phyloP scores from a whole-genome alignment of 805 yeast genomes.

The Monosporozyma siamensis region DNA sequence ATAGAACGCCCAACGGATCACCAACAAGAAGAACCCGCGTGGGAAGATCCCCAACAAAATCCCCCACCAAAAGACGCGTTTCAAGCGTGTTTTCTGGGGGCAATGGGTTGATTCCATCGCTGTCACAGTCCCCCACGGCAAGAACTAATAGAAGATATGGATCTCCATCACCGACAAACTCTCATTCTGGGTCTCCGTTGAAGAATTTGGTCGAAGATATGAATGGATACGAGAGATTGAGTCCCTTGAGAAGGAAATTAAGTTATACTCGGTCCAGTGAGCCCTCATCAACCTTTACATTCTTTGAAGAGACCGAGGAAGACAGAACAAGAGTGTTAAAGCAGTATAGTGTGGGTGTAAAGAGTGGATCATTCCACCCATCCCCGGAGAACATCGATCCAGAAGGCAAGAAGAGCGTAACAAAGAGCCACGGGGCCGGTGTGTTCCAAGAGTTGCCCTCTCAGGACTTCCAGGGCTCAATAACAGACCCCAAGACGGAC shows the following conservation, averaged over 20 bases:
- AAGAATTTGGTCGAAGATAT: background rate
- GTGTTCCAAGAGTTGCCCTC: background rate
- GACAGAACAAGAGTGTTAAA: too few species aligned
- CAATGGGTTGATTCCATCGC: background rate
- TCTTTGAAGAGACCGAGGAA: too few species aligned
- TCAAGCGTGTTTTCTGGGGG: background rate
- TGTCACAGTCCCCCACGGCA: too few species aligned
- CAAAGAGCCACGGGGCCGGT: too few species aligned
- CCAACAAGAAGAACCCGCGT: too few species aligned
- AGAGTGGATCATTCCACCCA: too few species aligned
- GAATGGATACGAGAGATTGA: background rate
- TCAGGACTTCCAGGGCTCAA: background rate
- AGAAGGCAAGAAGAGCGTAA: too few species aligned
- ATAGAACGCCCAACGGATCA: background rate
- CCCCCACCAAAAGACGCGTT: background rate
- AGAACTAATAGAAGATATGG: too few species aligned
- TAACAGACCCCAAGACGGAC: background rate
- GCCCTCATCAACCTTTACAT: too few species aligned
- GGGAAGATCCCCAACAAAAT: background rate
- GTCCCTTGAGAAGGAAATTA: slow-evolving; percentile 1
- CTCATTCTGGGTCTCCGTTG: background rate
- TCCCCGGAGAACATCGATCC: too few species aligned
- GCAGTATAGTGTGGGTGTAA: too few species aligned
- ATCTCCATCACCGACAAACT: background rate
- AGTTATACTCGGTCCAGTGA: background rate